phyloP scores from a whole-genome alignment of 192 early-diverging fungal species.

The Martensiomyces pterosporus region DNA sequence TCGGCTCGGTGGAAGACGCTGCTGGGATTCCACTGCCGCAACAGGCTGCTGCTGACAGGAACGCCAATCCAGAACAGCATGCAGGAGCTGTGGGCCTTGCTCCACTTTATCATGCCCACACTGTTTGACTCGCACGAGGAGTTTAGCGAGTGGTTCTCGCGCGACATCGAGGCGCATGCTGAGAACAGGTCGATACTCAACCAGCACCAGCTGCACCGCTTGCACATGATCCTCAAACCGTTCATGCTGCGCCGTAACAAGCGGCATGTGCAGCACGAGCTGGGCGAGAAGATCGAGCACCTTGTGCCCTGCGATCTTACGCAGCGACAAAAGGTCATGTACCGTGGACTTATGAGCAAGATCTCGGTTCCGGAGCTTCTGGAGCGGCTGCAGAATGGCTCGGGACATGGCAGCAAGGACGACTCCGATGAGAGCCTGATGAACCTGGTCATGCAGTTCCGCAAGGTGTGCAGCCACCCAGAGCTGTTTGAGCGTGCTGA shows the following conservation, averaged over 20 bases:
- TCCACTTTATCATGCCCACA: slow-evolving; percentile 95
- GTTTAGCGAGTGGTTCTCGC: slow-evolving; percentile 93
- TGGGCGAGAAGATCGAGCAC: slow-evolving; percentile 88
- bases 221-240: slow-evolving; percentile 93
- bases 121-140: slow-evolving; percentile 91
- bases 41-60: slow-evolving; percentile 81
- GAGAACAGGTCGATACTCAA: slow-evolving; percentile 79
- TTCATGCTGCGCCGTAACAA: slow-evolving; percentile 92
- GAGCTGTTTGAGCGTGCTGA: slow-evolving; percentile 84
- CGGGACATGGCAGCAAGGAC: slow-evolving; percentile 47
- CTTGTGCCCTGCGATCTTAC: slow-evolving; percentile 77
- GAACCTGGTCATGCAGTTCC: slow-evolving; percentile 94
- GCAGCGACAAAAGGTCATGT: slow-evolving; percentile 66
- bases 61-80: slow-evolving; percentile 94
- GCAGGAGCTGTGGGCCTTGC: slow-evolving; percentile 90
- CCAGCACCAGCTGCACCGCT: slow-evolving; percentile 74
- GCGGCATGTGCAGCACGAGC: slow-evolving; percentile 83
- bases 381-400: slow-evolving; percentile 59
- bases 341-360: slow-evolving; percentile 72
- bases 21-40: slow-evolving; percentile 79
- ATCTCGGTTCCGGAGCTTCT: slow-evolving; percentile 73
- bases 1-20: slow-evolving; percentile 84
- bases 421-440: slow-evolving; percentile 79
- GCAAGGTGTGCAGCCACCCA: slow-evolving; percentile 86
- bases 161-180: slow-evolving; percentile 86